Evolutionary conservation across 2,329 filamentous ascomycete genomes (phyloP).

Genomic region (Aureobasidium subglaciale): DNA sequence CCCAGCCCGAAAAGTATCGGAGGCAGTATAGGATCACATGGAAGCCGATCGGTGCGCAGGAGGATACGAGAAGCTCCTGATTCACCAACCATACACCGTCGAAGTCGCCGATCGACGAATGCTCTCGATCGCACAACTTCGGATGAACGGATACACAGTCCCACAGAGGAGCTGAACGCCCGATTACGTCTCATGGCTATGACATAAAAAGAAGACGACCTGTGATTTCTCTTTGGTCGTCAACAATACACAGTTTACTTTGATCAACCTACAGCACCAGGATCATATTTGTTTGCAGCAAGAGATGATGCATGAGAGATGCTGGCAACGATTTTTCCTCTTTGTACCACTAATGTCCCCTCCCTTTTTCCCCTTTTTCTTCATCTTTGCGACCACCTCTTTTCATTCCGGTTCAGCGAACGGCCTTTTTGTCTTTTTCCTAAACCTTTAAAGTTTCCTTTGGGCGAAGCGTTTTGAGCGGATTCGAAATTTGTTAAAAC

Average conservation of each 20-base stretch:
- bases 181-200: conserved; percentile 24
- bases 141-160: conserved; percentile 16
- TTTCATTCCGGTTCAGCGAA: conserved; percentile 10
- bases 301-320: not conserved
- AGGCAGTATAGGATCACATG: conserved; percentile 18
- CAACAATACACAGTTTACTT: not conserved
- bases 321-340: conserved; percentile 7
- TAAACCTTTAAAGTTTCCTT: not conserved
- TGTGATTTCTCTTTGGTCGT: not conserved
- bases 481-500: not conserved
- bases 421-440: not conserved
- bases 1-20: conserved; percentile 32
- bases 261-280: not conserved
- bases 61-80: conserved; percentile 26
- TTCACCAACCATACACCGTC: conserved; percentile 15
- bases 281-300: not conserved
- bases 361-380: not conserved
- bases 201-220: not conserved
- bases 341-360: conserved; percentile 15
- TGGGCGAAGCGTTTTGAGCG: conserved; percentile 12
- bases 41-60: conserved; percentile 30
- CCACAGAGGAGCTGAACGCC: conserved; percentile 20
- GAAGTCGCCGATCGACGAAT: conserved; percentile 13
- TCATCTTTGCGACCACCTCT: not conserved
- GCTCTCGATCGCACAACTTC: conserved; percentile 13